Conservation (phyloP, 306 rosid genomes). For the Vicia sativa region DNA sequence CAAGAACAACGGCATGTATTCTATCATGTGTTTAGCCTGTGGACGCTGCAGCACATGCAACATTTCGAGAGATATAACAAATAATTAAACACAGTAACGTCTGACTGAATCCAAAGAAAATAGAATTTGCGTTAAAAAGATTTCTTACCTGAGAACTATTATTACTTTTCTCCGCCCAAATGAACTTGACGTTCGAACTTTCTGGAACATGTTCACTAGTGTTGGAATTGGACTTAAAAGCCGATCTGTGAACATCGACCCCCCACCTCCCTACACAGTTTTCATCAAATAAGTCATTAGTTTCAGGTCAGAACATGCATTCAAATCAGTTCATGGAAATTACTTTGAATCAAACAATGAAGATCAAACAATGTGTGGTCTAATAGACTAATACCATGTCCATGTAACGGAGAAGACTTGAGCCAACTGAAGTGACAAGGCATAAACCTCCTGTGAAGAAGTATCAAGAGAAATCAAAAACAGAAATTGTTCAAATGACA, state of each 20-base stretch:
- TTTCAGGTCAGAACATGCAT: conserved; percentile 19
- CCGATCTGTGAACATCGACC: conserved; percentile 51
- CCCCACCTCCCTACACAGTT: conserved; percentile 60
- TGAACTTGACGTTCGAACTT: conserved; percentile 39
- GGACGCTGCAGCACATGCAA: conserved; percentile 62
- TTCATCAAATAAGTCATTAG: conserved; percentile 38
- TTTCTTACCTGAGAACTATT: conserved; percentile 58
- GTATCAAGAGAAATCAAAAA: conserved; percentile 14
- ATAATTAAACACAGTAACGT: conserved; percentile 13
- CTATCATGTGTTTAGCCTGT: conserved; percentile 46
- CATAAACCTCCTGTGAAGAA: conserved; percentile 58
- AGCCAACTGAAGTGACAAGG: conserved; percentile 51
- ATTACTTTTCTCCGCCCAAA: conserved; percentile 31
- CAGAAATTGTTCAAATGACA: conserved; percentile 2
- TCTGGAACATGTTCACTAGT: conserved; percentile 43
- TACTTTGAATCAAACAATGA: conserved; percentile 27
- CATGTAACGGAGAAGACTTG: conserved; percentile 48
- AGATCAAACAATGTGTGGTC: conserved; percentile 25
- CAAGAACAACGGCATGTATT: conserved; percentile 53
- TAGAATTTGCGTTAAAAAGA: no score
- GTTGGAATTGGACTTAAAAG: conserved; percentile 43
- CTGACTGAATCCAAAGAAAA: no score
- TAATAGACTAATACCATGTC: conserved; percentile 32
- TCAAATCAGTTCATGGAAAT: conserved; percentile 17
- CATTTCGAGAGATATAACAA: conserved; percentile 32